A percentile compares a stretch with the other conserved stretches of the same genome.
Conservation (phyloP, 441 rosid species). For the Populus hybrid region DNA sequence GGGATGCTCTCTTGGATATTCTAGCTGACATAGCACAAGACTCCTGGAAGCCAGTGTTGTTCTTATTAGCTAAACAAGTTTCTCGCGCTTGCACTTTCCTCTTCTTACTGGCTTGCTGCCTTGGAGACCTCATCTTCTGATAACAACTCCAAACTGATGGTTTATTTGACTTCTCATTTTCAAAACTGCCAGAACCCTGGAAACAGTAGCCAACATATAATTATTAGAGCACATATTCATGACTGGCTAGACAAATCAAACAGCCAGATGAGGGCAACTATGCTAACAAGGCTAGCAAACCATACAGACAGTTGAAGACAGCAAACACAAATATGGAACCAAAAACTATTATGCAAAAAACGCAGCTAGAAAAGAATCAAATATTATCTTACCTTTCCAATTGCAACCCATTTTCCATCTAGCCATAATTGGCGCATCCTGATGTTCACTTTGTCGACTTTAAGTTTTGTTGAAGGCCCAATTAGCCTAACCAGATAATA, state of each 20-base stretch:
- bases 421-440: slow-evolving; percentile 67
- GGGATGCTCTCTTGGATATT: slow-evolving; percentile 42
- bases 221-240: slow-evolving; percentile 12
- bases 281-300: not conserved
- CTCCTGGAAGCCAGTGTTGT: slow-evolving; percentile 29
- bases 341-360: not conserved
- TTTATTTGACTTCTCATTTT: slow-evolving; percentile 31
- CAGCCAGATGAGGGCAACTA: too few species aligned
- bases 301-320: not conserved
- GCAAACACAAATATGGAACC: not conserved
- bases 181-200: slow-evolving; percentile 33
- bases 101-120: slow-evolving; percentile 18
- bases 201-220: slow-evolving; percentile 17
- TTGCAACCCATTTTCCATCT: slow-evolving; percentile 54
- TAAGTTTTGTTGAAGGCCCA: slow-evolving; percentile 40
- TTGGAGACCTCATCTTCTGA: slow-evolving; percentile 15
- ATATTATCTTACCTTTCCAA: slow-evolving; percentile 48
- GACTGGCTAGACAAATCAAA: too few species aligned
- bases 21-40: slow-evolving; percentile 35
- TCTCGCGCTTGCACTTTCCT: slow-evolving; percentile 11
- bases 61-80: slow-evolving; percentile 19
- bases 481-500: slow-evolving; percentile 46
- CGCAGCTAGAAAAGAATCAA: not conserved
- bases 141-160: slow-evolving; percentile 22
- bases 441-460: slow-evolving; percentile 36